Evolutionary conservation across 1,284 basidiomycete species (phyloP), one percentile per base, ranked within the genome.

Genomic region (Mycosarcoma mackinlayi): DNA sequence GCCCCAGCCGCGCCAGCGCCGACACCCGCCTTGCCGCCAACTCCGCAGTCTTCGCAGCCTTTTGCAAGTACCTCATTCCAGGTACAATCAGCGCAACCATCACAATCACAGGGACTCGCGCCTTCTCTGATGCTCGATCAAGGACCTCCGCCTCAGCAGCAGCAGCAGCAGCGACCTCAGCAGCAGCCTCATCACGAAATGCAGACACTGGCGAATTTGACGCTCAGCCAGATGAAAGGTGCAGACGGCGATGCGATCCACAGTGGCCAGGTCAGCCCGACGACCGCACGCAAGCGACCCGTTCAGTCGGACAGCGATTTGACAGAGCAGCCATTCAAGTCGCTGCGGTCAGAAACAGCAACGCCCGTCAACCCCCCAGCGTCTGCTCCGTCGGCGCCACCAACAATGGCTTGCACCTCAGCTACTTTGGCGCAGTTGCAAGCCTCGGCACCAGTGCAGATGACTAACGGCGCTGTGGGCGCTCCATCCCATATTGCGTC

Each of bases 251-350:
- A 67, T 9, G 41, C 10, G 21, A 33, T 35, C 6, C 57, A 49
- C 23, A 55, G 49, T n/a, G 61, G 60, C 8, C 56, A 54, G 39
- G 57, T 58, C 34, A 72, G 69, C 19, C 63, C 69, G 1, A n/a
- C n/a, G n/a, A 56, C 41, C 2, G 65, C 56, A n/a, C 60, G 60
- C 28, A 67, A 73, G 65, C 44, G 70, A n/a, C 70, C 70, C 3
- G 52, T 73, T 8, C 64, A 72, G 35, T 51, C 55, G 14, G 65
- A 73, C 46, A 63, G 49, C 35, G 69, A 67, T 28, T 16, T 68
- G 34, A 16, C 46, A 11, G 70, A 67, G 34, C 64, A 56, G 47
- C 70, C 59, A 1, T 61, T 57, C 57, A 73, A 73, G 19, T 56
- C 64, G 28, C 48, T 64, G 40, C 59, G 72, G 23, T 74, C 72